Conservation (phyloP, 2,329 filamentous ascomycete species). For the Westerdykella ornata region DNA sequence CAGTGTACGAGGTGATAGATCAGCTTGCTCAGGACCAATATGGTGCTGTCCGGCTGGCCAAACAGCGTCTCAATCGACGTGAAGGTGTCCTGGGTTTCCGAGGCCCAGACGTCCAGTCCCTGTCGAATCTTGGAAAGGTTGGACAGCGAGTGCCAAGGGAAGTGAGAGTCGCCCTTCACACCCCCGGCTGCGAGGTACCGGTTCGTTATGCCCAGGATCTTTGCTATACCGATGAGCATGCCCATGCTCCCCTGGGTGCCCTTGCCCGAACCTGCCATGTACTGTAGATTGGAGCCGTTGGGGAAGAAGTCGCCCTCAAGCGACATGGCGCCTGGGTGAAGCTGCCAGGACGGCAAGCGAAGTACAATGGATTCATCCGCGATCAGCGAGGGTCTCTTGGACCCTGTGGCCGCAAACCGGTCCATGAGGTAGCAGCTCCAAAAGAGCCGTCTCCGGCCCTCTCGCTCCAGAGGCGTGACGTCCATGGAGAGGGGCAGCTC, state of each 20-base stretch:
- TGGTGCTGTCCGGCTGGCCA: constrained; percentile 69
- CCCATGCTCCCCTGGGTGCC: constrained; percentile 68
- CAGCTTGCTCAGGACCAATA: constrained; percentile 74
- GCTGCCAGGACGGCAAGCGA: constrained; percentile 67
- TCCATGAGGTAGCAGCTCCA: constrained; percentile 87
- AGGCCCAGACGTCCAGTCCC: constrained; percentile 78
- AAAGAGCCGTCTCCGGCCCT: constrained; percentile 72
- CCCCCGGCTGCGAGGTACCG: constrained; percentile 77
- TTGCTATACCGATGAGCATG: constrained; percentile 77
- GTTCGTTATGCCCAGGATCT: constrained; percentile 76
- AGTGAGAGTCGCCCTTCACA: constrained; percentile 83
- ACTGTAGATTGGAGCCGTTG: constrained; percentile 65
- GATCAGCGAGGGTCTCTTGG: constrained; percentile 73
- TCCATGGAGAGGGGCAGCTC: constrained; percentile 60
- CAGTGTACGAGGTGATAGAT: constrained; percentile 85
- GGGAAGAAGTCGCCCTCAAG: constrained; percentile 77
- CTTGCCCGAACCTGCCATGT: constrained; percentile 60
- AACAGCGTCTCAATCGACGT: constrained; percentile 69
- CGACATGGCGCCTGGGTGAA: constrained; percentile 54
- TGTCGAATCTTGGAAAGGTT: constrained; percentile 80
- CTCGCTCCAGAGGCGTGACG: constrained; percentile 61
- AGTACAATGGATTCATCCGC: constrained; percentile 69
- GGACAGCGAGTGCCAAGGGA: constrained; percentile 82
- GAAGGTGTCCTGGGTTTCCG: constrained; percentile 72
- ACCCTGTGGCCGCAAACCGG: constrained; percentile 73